phyloP scores from a whole-genome alignment of 257 asterid species.

The Solanum clarkiae region DNA sequence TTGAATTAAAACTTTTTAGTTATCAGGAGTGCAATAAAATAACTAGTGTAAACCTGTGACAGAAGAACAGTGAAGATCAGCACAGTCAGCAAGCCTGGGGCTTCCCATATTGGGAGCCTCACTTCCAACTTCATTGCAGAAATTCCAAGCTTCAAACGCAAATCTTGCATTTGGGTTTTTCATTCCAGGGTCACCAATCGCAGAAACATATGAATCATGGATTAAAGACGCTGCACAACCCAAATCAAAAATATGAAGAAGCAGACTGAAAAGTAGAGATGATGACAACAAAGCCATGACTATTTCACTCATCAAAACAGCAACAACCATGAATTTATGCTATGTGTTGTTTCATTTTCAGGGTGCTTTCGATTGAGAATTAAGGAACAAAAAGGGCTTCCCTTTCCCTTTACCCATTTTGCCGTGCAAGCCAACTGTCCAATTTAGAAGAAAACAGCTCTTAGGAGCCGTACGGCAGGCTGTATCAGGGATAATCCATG shows the following conservation, averaged over 20 bases:
- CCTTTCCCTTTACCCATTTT: not conserved
- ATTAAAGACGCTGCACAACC: not conserved
- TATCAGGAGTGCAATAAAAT: not conserved
- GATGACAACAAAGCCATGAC: slow-evolving; percentile 1
- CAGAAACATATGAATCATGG: slow-evolving; percentile 29
- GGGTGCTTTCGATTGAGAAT: not conserved
- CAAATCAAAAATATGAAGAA: slow-evolving; percentile 5
- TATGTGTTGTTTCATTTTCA: not conserved
- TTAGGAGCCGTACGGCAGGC: too few species aligned
- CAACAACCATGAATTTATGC: not conserved
- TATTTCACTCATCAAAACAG: not conserved
- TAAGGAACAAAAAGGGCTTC: not conserved
- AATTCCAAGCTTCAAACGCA: slow-evolving; percentile 85
- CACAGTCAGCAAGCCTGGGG: slow-evolving; percentile 85
- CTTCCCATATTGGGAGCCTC: slow-evolving; percentile 75
- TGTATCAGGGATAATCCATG: too few species aligned
- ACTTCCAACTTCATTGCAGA: slow-evolving; percentile 78
- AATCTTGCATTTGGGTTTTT: slow-evolving; percentile 71
- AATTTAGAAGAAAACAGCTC: not conserved
- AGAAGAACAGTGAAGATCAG: slow-evolving; percentile 42
- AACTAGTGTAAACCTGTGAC: slow-evolving; percentile 23
- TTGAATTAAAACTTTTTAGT: not conserved
- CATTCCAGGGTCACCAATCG: slow-evolving; percentile 79
- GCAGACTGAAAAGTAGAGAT: not conserved
- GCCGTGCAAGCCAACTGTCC: not conserved